Evolutionary conservation across 2,329 filamentous ascomycete species (phyloP), one percentile per base, ranked within the genome.

Genomic region (Aureobasidium namibiae): DNA sequence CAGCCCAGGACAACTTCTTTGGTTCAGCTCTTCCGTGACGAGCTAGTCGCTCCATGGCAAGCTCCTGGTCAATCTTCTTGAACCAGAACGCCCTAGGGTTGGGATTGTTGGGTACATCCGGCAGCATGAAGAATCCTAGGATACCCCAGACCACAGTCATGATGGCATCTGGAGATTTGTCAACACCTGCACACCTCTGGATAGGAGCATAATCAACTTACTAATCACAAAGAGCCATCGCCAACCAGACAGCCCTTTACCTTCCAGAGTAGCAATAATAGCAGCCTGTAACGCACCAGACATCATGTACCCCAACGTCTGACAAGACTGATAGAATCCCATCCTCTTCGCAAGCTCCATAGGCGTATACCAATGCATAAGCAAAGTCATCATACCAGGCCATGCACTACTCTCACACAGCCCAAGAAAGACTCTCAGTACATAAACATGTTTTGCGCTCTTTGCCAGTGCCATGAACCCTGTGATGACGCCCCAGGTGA

Each of bases 21-120:
- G 76, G 73, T 58, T 79, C 77, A 9, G 75, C 73, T 24, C 77
- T 73, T 7, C 73, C 73, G 61, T 79, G 70, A 0, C 77, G 71
- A 42, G 72, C 70, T 1, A 80, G 67, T 4, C 78, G 69, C 31
- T 73, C 71, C 67, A 76, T 73, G 0, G 77, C 75, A 42, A 79
- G 68, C 44, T 71, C 68, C 5, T 70, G 72, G 57, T 80, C 73
- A 1, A 68, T 67, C 16, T 71, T 68, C 13, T 69, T 75, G 64
- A 79, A 78, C 77, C 77, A 80, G 61, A 75, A 72, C 3, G 74
- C 74, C 18, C 74, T 65, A 0, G 68, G 68, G 45, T 69, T 67
- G 34, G 64, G 58, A 26, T 67, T 67, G 46, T 70, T 77, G 56
- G 73, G 73, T 3, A 71, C 66, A 57, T 75, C 73, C 1, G 72